phyloP scores from a whole-genome alignment of 2,329 filamentous ascomycete species.

The Claviceps maximensis region DNA sequence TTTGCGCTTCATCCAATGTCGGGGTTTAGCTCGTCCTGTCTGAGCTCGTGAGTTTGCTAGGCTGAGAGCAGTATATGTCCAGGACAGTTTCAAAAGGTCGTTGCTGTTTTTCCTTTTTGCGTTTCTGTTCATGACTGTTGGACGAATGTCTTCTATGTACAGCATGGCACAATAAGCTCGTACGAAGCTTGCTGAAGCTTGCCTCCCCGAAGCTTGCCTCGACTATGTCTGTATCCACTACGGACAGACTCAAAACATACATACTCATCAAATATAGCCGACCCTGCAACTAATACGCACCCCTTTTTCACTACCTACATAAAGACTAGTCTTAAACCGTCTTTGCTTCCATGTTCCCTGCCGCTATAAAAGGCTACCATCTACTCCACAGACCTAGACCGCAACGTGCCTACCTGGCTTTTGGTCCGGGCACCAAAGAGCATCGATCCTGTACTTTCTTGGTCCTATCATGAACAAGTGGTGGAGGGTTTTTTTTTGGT shows the following conservation, averaged over 20 bases:
- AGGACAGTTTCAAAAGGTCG: not conserved
- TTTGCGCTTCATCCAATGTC: conserved; percentile 4
- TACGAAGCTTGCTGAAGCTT: not conserved
- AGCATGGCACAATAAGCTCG: not conserved
- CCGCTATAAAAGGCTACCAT: not conserved
- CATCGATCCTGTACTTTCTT: not conserved
- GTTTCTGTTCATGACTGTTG: not conserved
- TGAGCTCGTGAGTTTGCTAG: not conserved
- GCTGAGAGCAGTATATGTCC: not conserved
- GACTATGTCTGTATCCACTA: not conserved
- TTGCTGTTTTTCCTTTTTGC: not conserved
- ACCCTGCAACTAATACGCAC: conserved; percentile 18
- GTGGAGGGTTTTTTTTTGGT: not conserved
- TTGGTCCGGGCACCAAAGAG: conserved; percentile 3
- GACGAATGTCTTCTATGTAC: too few relatives aligned
- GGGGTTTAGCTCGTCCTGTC: not conserved
- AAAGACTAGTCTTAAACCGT: conserved; percentile 5
- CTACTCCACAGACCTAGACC: conserved; percentile 10
- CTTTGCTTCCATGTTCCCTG: conserved; percentile 6
- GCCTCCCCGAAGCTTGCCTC: not conserved
- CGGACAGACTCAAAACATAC: not conserved
- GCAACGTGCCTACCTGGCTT: conserved; percentile 9
- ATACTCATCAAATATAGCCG: conserved; percentile 14
- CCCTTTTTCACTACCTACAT: conserved; percentile 10
- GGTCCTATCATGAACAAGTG: not conserved